Conservation (phyloP, 257 asterid species). For the Solanum chilense region DNA sequence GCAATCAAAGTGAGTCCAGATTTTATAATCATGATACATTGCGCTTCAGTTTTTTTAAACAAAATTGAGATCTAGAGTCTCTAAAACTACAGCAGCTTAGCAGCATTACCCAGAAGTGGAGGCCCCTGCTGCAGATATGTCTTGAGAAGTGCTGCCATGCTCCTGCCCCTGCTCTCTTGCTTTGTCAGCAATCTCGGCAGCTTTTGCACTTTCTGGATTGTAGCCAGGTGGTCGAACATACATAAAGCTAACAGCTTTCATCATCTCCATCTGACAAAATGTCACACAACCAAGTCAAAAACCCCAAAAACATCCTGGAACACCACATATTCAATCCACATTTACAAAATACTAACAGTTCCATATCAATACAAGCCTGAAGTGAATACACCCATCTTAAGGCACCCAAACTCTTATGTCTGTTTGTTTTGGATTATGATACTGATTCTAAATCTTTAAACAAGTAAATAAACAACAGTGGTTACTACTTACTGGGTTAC, state of each 20-base stretch:
- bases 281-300: not conserved
- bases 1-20: not conserved
- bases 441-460: not conserved
- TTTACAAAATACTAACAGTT: not conserved
- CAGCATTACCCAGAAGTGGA: conserved; percentile 47
- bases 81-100: not conserved
- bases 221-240: conserved; percentile 97
- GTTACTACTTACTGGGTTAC: conserved; percentile 33
- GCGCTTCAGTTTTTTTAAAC: not conserved
- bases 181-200: conserved; percentile 81
- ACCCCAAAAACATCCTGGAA: not conserved
- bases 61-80: not conserved
- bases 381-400: not conserved
- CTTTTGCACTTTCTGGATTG: conserved; percentile 94
- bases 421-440: not conserved
- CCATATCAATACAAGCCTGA: not conserved
- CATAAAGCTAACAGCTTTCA: conserved; percentile 98
- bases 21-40: not conserved
- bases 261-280: conserved; percentile 70
- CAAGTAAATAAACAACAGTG: not conserved
- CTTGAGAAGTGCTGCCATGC: conserved; percentile 12
- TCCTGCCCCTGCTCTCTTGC: conserved; percentile 31
- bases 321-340: not conserved
- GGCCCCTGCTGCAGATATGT: conserved; percentile 26
- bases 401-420: not conserved